Evolutionary conservation across 2,329 filamentous ascomycete species (phyloP).

Genomic region (Aureobasidium lini): DNA sequence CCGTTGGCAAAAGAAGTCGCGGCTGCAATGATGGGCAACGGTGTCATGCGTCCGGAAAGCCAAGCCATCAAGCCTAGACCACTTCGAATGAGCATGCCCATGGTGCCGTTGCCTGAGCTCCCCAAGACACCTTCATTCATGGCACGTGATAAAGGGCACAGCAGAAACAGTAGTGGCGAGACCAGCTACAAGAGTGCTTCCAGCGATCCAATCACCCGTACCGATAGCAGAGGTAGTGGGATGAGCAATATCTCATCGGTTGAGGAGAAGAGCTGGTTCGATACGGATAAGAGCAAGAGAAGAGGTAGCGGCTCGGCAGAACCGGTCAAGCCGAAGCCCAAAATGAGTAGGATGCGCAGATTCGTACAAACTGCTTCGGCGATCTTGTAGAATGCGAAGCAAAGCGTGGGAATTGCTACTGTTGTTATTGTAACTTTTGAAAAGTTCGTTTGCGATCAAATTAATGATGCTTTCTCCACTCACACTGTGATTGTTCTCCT

Average conservation of each 20-base stretch:
- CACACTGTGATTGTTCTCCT: too few relatives aligned
- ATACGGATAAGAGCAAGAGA: background rate
- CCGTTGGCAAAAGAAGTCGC: conserved; percentile 1
- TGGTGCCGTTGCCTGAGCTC: background rate
- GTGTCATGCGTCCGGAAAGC: background rate
- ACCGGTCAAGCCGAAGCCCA: background rate
- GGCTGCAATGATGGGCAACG: background rate
- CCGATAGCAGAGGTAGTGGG: conserved; percentile 14
- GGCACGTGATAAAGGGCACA: conserved; percentile 15
- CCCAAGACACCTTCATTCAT: conserved; percentile 2
- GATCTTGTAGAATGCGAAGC: conserved; percentile 14
- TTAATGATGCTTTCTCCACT: too few relatives aligned
- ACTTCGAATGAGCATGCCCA: background rate
- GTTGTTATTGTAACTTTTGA: too few relatives aligned
- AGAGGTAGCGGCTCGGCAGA: background rate
- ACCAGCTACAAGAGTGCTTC: conserved; percentile 14
- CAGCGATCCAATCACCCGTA: conserved; percentile 9
- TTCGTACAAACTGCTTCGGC: conserved; percentile 22
- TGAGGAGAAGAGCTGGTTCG: conserved; percentile 10
- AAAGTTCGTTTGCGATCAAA: too few relatives aligned
- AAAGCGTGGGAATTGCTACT: too few relatives aligned
- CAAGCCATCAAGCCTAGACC: background rate
- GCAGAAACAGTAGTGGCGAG: conserved; percentile 16
- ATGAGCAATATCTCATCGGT: conserved; percentile 8
- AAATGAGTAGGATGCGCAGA: conserved; percentile 18